Conservation (phyloP, 768 basidiomycete species). For the Strobilomyces echinocephalus region DNA sequence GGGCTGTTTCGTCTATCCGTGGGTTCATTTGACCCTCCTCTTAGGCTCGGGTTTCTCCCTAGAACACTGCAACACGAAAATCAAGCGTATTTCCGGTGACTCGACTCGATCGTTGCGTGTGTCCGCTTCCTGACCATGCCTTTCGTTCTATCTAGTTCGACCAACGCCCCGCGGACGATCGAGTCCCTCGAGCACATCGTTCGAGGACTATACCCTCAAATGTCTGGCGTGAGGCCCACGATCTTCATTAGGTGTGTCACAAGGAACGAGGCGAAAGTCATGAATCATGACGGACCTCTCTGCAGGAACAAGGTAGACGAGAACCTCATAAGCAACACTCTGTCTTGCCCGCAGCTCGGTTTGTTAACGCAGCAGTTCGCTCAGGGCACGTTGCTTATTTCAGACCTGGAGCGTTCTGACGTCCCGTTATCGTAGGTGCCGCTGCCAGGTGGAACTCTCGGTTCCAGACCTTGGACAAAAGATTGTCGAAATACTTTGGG, state of each 20-base stretch:
- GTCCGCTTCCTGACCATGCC: neutral
- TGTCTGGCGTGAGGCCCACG: slow-evolving; percentile 40
- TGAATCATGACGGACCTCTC: neutral
- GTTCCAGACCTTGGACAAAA: slow-evolving; percentile 57
- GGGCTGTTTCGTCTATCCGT: neutral
- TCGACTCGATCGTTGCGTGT: neutral
- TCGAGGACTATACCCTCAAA: slow-evolving; percentile 64
- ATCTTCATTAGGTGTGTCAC: slow-evolving; percentile 51
- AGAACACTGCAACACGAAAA: slow-evolving; percentile 40
- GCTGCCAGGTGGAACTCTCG: slow-evolving; percentile 58
- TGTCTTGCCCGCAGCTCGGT: slow-evolving; percentile 63
- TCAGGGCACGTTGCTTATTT: slow-evolving; percentile 39
- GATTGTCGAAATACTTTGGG: slow-evolving; percentile 63
- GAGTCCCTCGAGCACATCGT: slow-evolving; percentile 71
- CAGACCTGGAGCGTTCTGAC: neutral
- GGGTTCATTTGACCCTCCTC: neutral
- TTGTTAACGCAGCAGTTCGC: slow-evolving; percentile 60
- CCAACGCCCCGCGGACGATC: slow-evolving; percentile 72
- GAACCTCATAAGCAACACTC: slow-evolving; percentile 66
- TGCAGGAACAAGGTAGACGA: slow-evolving; percentile 65
- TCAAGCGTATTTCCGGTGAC: slow-evolving; percentile 56
- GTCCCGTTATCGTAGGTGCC: slow-evolving; percentile 42
- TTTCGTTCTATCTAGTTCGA: slow-evolving; percentile 42
- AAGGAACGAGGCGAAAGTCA: neutral
- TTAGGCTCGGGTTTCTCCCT: slow-evolving; percentile 63